Percentiles rank a stretch among this genome's conserved stretches.
phyloP scores from a whole-genome alignment of 345 rosid genomes.

The Euphorbia tirucalli region DNA sequence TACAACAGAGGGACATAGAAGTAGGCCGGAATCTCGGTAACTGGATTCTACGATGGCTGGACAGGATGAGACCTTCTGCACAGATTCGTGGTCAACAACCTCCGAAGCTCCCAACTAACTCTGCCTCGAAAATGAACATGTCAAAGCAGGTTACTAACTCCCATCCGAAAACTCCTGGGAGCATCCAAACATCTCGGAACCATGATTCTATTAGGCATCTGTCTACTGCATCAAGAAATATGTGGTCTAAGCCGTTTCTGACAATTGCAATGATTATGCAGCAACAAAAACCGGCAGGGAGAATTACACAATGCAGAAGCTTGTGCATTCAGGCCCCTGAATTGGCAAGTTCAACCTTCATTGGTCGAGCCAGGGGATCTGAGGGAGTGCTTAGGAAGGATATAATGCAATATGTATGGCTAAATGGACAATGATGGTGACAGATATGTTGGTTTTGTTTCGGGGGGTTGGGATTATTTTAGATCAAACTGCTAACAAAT shows the following conservation, averaged over 20 bases:
- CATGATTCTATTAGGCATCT: conserved; percentile 51
- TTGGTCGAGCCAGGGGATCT: conserved; percentile 23
- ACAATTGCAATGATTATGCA: conserved; percentile 61
- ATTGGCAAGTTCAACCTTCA: conserved; percentile 24
- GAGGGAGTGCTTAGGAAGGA: conserved; percentile 62
- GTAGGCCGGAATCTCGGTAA: conserved; percentile 87
- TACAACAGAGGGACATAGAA: conserved; percentile 82
- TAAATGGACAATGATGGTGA: conserved; percentile 22
- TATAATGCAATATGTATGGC: conserved; percentile 66
- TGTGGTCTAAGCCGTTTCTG: conserved; percentile 54
- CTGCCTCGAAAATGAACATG: conserved; percentile 33
- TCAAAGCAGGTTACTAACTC: conserved; percentile 40
- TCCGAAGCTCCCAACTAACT: conserved; percentile 25
- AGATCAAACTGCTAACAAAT: neutral
- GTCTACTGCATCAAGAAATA: conserved; percentile 45
- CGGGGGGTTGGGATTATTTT: neutral
- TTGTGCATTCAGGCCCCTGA: conserved; percentile 26
- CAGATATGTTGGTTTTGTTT: neutral
- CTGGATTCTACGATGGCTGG: conserved; percentile 84
- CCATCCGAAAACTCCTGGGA: conserved; percentile 38
- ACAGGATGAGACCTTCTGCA: conserved; percentile 87
- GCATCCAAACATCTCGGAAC: conserved; percentile 36
- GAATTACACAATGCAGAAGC: conserved; percentile 58
- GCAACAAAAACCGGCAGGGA: conserved; percentile 49
- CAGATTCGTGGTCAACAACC: conserved; percentile 52